Evolutionary conservation across 208 protist species (phyloP), one percentile per base, ranked within the genome.

Genomic region (Leishmania turanica): DNA sequence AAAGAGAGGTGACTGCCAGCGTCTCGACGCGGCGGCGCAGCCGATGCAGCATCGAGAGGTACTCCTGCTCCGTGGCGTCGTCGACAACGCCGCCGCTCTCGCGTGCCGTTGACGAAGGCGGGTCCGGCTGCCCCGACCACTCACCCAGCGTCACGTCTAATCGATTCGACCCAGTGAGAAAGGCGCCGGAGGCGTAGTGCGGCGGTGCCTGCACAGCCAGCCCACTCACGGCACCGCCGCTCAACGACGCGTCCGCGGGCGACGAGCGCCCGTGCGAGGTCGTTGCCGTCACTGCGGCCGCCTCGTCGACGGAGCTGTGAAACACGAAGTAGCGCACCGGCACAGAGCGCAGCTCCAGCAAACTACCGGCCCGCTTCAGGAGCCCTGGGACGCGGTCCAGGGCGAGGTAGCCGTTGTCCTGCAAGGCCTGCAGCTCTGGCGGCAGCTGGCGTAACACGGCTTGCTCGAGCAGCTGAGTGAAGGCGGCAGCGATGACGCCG

Each of bases 311-410:
- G 34, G 92, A 90, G 85, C 89, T 95, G 86, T 97, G 93, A 66
- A 97, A 84, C 11, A 97, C 92, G 84, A 97, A 97, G 77, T 92
- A 89, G 5, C 93, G 89, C 42, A 97, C 93, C 37, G 93, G 93
- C 17, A 97, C 72, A 53, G 74, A 81, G 66, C 91, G 89, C 27
- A 97, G 83, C 80, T 93, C 90, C 49, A 97, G 85, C 19, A 85
- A 81, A 31, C 88, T 87, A 56, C 87, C 83, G 7, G 92, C 90
- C 21, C 88, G 88, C 62, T 90, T 84, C 79, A 95, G 80, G 54
- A 97, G 83, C 6, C 83, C 91, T 17, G 92, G 88, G 71, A 95
- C 78, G 19, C 90, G 87, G 47, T 94, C 93, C 1, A 97, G 80
- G 3, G 93, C 93, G 60, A 97, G 81, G 77, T 95, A 95, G 45